These are phyloP conservation scores for Amaranthus cruentus DNA, from an alignment of 148 eudicot genomes.

Conservation along the genomic window DNA sequence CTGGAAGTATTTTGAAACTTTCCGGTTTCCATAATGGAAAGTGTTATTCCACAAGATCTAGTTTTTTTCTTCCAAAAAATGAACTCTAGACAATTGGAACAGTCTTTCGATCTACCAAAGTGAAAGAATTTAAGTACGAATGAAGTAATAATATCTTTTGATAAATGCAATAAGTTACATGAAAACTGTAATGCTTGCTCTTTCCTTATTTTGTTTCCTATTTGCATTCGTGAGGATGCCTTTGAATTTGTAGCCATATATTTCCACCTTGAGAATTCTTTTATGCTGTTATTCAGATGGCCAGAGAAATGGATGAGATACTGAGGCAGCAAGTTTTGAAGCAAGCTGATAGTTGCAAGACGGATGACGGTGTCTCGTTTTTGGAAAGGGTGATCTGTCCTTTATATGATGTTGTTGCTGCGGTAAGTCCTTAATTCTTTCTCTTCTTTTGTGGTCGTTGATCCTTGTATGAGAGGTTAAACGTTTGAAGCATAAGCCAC, in stretches of 20 bases:
- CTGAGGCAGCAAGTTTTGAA: slow-evolving; percentile 69
- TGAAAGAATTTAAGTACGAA: no score
- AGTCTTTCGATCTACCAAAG: no score
- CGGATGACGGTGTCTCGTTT: slow-evolving; percentile 69
- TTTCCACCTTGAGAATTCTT: background rate
- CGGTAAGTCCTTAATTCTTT: slow-evolving; percentile 47
- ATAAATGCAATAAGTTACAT: no score
- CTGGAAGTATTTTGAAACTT: no score
- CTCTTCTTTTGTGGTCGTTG: background rate
- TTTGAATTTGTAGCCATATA: background rate
- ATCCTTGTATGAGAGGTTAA: background rate
- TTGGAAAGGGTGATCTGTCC: slow-evolving; percentile 71
- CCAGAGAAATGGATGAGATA: slow-evolving; percentile 76
- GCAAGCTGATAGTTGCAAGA: slow-evolving; percentile 86
- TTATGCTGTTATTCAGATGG: slow-evolving; percentile 53
- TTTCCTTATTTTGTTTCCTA: background rate
- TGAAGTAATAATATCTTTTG: no score
- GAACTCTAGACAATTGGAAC: background rate
- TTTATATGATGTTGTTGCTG: slow-evolving; percentile 74
- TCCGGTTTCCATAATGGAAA: no score
- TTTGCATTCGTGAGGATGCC: background rate
- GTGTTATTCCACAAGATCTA: no score
- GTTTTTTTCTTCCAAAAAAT: background rate
- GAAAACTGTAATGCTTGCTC: no score
- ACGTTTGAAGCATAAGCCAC: background rate